These are phyloP conservation scores for Allium sativum DNA, from an alignment of 106 monocot genomes.

Conservation along the genomic window DNA sequence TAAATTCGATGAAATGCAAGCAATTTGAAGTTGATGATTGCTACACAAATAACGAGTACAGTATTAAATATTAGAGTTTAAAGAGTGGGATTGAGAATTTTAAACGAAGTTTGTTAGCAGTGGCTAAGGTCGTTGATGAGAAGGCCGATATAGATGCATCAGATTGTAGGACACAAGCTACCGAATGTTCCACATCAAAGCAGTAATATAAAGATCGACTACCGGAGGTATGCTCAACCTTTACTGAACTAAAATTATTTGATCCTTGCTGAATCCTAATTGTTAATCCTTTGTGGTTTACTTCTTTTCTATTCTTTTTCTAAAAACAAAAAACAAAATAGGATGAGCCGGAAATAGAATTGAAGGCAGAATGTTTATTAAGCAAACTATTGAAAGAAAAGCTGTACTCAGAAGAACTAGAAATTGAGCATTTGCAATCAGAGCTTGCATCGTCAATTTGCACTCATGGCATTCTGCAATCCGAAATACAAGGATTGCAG, in stretches of 20 bases:
- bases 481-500: conserved; percentile 44
- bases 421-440: conserved; percentile 45
- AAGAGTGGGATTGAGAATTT: conserved; percentile 48
- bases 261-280: not conserved
- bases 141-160: conserved; percentile 26
- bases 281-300: not conserved
- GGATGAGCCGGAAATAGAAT: conserved; percentile 49
- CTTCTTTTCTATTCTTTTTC: not conserved
- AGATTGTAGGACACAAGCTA: conserved; percentile 8
- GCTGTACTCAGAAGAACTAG: conserved; percentile 49
- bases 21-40: conserved; percentile 19
- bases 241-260: conserved; percentile 5
- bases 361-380: conserved; percentile 61
- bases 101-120: conserved; percentile 45
- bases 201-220: conserved; percentile 11
- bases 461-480: conserved; percentile 24
- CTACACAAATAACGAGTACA: conserved; percentile 32
- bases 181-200: conserved; percentile 16
- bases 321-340: conserved; percentile 14
- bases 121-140: conserved; percentile 28
- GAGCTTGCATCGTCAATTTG: conserved; percentile 62
- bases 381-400: conserved; percentile 55
- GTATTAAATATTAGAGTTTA: conserved; percentile 48
- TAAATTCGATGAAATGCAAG: conserved; percentile 27
- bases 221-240: conserved; percentile 24